phyloP scores from a whole-genome alignment of 345 rosid genomes.

The Garcia nutans region DNA sequence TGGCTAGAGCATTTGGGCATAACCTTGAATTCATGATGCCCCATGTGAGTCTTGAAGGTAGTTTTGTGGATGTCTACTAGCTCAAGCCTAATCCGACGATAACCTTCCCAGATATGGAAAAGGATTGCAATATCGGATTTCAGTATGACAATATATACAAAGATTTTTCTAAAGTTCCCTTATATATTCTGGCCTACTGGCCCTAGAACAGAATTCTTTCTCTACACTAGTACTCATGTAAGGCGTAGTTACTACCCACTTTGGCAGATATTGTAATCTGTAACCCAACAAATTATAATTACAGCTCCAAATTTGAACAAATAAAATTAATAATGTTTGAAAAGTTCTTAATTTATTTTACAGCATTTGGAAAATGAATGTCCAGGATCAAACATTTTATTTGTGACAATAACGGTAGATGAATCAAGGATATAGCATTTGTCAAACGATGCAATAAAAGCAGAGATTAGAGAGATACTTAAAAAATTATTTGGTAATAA shows the following conservation, averaged over 20 bases:
- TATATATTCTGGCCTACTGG: constrained; percentile 36
- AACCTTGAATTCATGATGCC: too few relatives aligned
- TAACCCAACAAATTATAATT: neutral
- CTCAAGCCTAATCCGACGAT: too few relatives aligned
- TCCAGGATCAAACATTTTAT: constrained; percentile 30
- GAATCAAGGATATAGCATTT: constrained; percentile 34
- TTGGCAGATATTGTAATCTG: constrained; percentile 33
- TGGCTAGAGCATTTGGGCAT: too few relatives aligned
- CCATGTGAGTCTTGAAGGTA: too few relatives aligned
- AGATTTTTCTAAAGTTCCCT: constrained; percentile 37
- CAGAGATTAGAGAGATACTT: constrained; percentile 24
- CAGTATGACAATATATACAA: constrained; percentile 35
- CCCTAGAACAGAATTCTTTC: constrained; percentile 33
- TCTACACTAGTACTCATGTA: constrained; percentile 21
- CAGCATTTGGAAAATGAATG: constrained; percentile 34
- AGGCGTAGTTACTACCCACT: constrained; percentile 30
- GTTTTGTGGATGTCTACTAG: too few relatives aligned
- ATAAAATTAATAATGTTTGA: neutral
- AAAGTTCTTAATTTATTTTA: neutral
- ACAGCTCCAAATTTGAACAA: too few relatives aligned
- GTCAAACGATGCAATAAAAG: constrained; percentile 16
- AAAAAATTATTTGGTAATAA: constrained; percentile 25
- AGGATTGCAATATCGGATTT: constrained; percentile 26
- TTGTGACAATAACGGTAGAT: constrained; percentile 22
- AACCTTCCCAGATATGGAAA: constrained; percentile 44